Evolutionary conservation across 1,284 basidiomycete genomes (phyloP).

Genomic region (Naganishia sp.): DNA sequence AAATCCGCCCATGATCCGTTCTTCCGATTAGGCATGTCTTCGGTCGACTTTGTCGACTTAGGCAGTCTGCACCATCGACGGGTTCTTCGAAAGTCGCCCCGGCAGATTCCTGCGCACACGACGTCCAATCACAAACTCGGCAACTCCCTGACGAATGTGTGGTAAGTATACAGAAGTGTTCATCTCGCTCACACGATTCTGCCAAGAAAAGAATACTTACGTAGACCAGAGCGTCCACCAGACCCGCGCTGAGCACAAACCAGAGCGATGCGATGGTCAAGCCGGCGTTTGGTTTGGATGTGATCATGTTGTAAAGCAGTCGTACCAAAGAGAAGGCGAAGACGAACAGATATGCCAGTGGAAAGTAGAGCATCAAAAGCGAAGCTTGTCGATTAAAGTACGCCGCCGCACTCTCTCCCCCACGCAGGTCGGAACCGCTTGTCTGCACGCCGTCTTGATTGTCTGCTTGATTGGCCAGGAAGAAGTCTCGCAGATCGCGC

Average conservation of each 20-base stretch:
- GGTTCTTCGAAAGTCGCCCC: conserved; percentile 26
- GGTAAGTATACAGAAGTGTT: neutral
- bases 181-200: neutral
- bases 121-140: conserved; percentile 45
- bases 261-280: conserved; percentile 43
- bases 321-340: conserved; percentile 48
- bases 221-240: conserved; percentile 48
- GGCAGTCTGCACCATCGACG: too few species aligned
- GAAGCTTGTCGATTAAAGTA: conserved; percentile 53
- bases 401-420: conserved; percentile 42
- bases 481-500: conserved; percentile 42
- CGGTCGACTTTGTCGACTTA: too few species aligned
- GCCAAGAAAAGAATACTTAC: conserved; percentile 37
- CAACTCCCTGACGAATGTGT: conserved; percentile 42
- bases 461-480: conserved; percentile 39
- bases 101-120: conserved; percentile 47
- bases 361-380: conserved; percentile 52
- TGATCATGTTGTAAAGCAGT: conserved; percentile 48
- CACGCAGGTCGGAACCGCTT: conserved; percentile 8
- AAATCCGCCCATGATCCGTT: too few species aligned
- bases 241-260: conserved; percentile 46
- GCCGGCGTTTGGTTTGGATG: conserved; percentile 37
- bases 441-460: conserved; percentile 13
- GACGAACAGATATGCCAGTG: conserved; percentile 48
- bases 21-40: neutral